phyloP scores from a whole-genome alignment of 2,329 filamentous ascomycete species.

The Coniochaeta prunicola region DNA sequence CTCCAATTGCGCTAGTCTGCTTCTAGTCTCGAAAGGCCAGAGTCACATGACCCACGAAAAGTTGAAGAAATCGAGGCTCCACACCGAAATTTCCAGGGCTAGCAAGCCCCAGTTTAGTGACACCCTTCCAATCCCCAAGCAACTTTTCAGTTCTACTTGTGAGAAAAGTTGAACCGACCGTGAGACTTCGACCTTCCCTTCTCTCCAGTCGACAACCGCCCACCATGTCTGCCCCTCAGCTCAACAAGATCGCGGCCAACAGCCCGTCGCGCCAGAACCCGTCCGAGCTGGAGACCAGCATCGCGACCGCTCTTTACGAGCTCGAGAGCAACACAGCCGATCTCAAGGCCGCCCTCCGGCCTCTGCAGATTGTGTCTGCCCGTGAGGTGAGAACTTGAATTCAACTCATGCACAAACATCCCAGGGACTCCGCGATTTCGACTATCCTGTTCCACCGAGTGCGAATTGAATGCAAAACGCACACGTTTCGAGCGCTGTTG shows the following conservation, averaged over 20 bases:
- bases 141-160: not conserved
- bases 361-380: conserved; percentile 97
- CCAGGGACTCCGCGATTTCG: conserved; percentile 16
- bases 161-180: not conserved
- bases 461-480: conserved; percentile 3
- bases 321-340: conserved; percentile 99
- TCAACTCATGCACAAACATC: conserved; percentile 7
- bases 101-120: conserved; percentile 35
- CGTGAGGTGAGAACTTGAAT: conserved; percentile 80
- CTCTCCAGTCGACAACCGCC: conserved; percentile 25
- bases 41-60: conserved; percentile 1
- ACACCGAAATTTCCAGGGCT: not conserved
- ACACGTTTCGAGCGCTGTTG: conserved; percentile 8
- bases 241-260: conserved; percentile 98
- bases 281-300: conserved; percentile 94
- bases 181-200: conserved; percentile 6
- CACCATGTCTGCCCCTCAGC: conserved; percentile 60
- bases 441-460: conserved; percentile 36
- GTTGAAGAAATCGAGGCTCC: not conserved
- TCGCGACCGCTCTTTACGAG: conserved; percentile 95
- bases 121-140: conserved; percentile 6
- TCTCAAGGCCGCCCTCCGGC: conserved; percentile 91
- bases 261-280: conserved; percentile 94
- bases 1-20: not conserved
- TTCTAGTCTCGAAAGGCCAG: not conserved